Conservation (phyloP, 202 grass and related monocot species). For the Digitaria exilis region DNA sequence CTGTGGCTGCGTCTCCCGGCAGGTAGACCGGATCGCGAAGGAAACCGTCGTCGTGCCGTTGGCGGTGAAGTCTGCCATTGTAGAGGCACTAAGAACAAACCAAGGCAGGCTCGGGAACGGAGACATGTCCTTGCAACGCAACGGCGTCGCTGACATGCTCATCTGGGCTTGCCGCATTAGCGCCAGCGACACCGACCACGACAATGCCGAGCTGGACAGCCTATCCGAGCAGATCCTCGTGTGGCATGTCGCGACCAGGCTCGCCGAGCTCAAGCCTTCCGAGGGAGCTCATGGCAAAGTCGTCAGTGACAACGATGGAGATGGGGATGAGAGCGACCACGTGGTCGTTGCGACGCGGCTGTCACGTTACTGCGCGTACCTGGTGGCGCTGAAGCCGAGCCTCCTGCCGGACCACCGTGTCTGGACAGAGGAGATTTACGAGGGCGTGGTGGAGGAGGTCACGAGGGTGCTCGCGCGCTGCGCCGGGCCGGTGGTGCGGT, state of each 20-base stretch:
- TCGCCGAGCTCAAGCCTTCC: slow-evolving; percentile 43
- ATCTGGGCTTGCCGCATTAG: slow-evolving; percentile 38
- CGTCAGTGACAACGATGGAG: not conserved
- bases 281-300: not conserved
- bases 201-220: slow-evolving; percentile 20
- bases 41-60: slow-evolving; percentile 28
- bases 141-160: slow-evolving; percentile 43
- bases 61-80: slow-evolving; percentile 41
- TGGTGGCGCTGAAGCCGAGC: slow-evolving; percentile 39
- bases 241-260: slow-evolving; percentile 49
- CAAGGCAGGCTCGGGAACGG: slow-evolving; percentile 25
- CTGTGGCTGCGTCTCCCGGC: slow-evolving; percentile 42
- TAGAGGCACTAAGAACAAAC: slow-evolving; percentile 9
- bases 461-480: slow-evolving; percentile 43
- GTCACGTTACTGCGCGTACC: slow-evolving; percentile 54
- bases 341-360: slow-evolving; percentile 32
- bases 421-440: slow-evolving; percentile 52
- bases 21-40: slow-evolving; percentile 45
- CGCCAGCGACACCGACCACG: not conserved
- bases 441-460: slow-evolving; percentile 48
- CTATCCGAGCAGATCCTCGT: slow-evolving; percentile 43
- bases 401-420: slow-evolving; percentile 49
- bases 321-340: not conserved
- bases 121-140: slow-evolving; percentile 31
- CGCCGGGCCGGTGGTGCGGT: slow-evolving; percentile 39